Evolutionary conservation across 2,329 filamentous ascomycete species (phyloP).

Genomic region (Xylariales sp.): DNA sequence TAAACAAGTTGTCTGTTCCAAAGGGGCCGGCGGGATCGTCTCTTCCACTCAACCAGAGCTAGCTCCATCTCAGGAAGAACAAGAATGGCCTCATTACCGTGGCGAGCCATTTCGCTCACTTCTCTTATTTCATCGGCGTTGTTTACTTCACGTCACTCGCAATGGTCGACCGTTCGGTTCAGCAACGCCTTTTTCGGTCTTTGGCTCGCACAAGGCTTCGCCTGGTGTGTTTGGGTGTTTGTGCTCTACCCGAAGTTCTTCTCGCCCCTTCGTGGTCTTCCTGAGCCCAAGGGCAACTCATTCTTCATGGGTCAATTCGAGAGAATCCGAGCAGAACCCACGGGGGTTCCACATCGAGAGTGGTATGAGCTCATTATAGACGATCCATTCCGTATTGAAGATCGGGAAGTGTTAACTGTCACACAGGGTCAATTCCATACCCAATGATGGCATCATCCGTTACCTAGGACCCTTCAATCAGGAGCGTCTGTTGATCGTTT

Average conservation of each 20-base stretch:
- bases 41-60: no score
- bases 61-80: no score
- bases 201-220: slow-evolving; percentile 31
- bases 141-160: slow-evolving; percentile 20
- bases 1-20: no score
- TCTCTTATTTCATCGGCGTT: slow-evolving; percentile 29
- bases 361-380: no score
- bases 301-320: slow-evolving; percentile 45
- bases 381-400: no score
- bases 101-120: slow-evolving; percentile 21
- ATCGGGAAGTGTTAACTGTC: no score
- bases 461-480: slow-evolving; percentile 46
- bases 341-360: slow-evolving; percentile 40
- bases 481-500: slow-evolving; percentile 39
- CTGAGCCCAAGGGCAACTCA: slow-evolving; percentile 37
- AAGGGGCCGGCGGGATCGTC: no score
- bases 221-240: slow-evolving; percentile 36
- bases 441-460: slow-evolving; percentile 65
- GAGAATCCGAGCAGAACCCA: slow-evolving; percentile 33
- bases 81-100: no score
- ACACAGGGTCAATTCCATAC: slow-evolving; percentile 54
- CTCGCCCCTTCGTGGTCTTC: slow-evolving; percentile 45
- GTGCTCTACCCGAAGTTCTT: slow-evolving; percentile 45
- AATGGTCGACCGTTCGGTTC: slow-evolving; percentile 29
- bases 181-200: slow-evolving; percentile 27